Evolutionary conservation across 2,329 filamentous ascomycete genomes (phyloP).

Genomic region (Xylaria arbuscula): DNA sequence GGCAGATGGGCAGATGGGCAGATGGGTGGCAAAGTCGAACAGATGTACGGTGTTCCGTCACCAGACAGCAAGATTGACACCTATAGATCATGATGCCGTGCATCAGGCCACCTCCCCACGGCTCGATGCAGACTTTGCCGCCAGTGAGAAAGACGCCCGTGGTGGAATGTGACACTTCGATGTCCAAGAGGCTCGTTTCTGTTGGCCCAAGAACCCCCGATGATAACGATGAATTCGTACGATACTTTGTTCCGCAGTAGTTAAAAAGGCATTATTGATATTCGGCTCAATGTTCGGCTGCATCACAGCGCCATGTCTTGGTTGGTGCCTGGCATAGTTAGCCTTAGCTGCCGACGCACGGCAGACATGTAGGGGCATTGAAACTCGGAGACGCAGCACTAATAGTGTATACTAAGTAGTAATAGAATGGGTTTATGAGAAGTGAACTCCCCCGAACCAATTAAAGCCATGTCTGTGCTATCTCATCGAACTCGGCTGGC

Average conservation of each 20-base stretch:
- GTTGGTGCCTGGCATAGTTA: constrained; percentile 20
- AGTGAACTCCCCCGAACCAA: constrained; percentile 30
- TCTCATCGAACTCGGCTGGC: constrained; percentile 1
- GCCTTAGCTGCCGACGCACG: constrained; percentile 11
- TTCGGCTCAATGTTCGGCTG: constrained; percentile 42
- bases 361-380: neutral
- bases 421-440: constrained; percentile 8
- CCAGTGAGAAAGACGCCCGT: constrained; percentile 23
- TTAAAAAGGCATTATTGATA: constrained; percentile 28
- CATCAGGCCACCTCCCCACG: constrained; percentile 29
- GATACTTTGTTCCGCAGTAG: constrained; percentile 20
- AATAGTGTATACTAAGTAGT: neutral
- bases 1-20: too few relatives aligned
- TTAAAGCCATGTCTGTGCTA: constrained; percentile 11
- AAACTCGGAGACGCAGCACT: constrained; percentile 11
- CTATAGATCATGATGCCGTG: constrained; percentile 12
- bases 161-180: constrained; percentile 29
- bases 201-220: neutral
- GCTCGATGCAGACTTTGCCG: constrained; percentile 33
- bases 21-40: constrained; percentile 19
- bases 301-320: constrained; percentile 43
- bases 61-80: constrained; percentile 24
- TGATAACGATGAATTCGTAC: constrained; percentile 4
- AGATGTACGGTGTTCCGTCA: constrained; percentile 18
- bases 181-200: constrained; percentile 5